Conservation (phyloP, 257 asterid species). For the Solanum virginianum region DNA sequence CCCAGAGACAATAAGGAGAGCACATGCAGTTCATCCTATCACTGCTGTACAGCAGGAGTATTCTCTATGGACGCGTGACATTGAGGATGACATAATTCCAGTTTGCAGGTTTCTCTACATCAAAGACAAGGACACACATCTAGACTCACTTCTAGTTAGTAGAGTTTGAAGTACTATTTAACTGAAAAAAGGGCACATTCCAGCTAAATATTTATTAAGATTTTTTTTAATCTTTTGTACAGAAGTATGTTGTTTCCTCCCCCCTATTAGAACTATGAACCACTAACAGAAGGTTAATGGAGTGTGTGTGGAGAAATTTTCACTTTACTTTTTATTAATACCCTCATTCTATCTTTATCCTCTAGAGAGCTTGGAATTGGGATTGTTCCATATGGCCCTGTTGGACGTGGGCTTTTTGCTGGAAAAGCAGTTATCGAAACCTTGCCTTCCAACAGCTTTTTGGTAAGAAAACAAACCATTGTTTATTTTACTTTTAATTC, state of each 20-base stretch:
- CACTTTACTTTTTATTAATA: not conserved
- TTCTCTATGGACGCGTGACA: slow-evolving; percentile 57
- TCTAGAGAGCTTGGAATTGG: slow-evolving; percentile 57
- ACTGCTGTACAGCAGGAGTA: slow-evolving; percentile 55
- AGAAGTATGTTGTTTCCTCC: not conserved
- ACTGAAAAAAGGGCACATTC: not conserved
- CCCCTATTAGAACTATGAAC: not conserved
- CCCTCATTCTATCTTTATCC: not conserved
- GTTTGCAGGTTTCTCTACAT: slow-evolving; percentile 27
- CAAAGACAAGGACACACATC: not conserved
- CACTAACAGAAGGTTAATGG: not conserved
- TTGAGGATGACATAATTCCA: slow-evolving; percentile 43
- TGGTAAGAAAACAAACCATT: slow-evolving; percentile 15
- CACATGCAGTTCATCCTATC: slow-evolving; percentile 53
- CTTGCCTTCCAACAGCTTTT: slow-evolving; percentile 18
- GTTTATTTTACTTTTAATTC: not conserved
- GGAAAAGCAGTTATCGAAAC: slow-evolving; percentile 39
- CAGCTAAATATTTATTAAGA: not conserved
- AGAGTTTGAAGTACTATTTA: not conserved
- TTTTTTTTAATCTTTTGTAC: not conserved
- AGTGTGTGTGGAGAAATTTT: not conserved
- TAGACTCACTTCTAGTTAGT: not conserved
- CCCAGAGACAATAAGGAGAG: slow-evolving; percentile 47
- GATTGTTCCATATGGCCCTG: slow-evolving; percentile 49
- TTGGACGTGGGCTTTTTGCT: slow-evolving; percentile 40